phyloP scores from a whole-genome alignment of 2,329 filamentous ascomycete genomes.

The Cercospora sojina region DNA sequence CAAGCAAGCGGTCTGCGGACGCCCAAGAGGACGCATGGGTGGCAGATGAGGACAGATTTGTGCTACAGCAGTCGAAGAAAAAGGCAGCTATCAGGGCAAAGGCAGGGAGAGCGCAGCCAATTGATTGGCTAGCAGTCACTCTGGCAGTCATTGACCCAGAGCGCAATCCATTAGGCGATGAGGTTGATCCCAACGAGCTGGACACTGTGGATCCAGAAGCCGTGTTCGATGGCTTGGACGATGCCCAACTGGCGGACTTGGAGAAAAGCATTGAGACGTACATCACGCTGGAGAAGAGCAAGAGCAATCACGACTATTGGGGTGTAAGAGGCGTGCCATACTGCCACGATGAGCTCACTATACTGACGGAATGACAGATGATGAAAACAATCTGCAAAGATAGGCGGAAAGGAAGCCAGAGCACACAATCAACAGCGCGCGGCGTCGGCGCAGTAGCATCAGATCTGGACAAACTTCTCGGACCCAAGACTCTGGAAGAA shows the following conservation, averaged over 20 bases:
- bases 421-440: slow-evolving; percentile 61
- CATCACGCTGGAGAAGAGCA: slow-evolving; percentile 73
- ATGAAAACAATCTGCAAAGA: slow-evolving; percentile 82
- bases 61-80: slow-evolving; percentile 95
- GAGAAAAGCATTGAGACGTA: slow-evolving; percentile 81
- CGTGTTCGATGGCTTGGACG: slow-evolving; percentile 72
- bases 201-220: slow-evolving; percentile 76
- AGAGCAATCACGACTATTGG: slow-evolving; percentile 85
- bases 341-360: slow-evolving; percentile 13
- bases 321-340: slow-evolving; percentile 48
- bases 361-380: slow-evolving; percentile 53
- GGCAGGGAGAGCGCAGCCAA: slow-evolving; percentile 83
- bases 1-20: slow-evolving; percentile 45
- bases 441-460: slow-evolving; percentile 78
- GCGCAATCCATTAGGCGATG: slow-evolving; percentile 76
- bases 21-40: slow-evolving; percentile 66
- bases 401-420: slow-evolving; percentile 63
- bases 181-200: slow-evolving; percentile 69
- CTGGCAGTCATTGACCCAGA: slow-evolving; percentile 84
- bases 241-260: slow-evolving; percentile 68
- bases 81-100: slow-evolving; percentile 94
- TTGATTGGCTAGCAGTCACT: slow-evolving; percentile 91
- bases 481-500: slow-evolving; percentile 81
- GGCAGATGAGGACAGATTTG: slow-evolving; percentile 92
- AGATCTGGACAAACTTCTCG: slow-evolving; percentile 84